Evolutionary conservation across 2,329 filamentous ascomycete species (phyloP), one percentile per base, ranked within the genome.

Genomic region (Sordariomycetes sp.): DNA sequence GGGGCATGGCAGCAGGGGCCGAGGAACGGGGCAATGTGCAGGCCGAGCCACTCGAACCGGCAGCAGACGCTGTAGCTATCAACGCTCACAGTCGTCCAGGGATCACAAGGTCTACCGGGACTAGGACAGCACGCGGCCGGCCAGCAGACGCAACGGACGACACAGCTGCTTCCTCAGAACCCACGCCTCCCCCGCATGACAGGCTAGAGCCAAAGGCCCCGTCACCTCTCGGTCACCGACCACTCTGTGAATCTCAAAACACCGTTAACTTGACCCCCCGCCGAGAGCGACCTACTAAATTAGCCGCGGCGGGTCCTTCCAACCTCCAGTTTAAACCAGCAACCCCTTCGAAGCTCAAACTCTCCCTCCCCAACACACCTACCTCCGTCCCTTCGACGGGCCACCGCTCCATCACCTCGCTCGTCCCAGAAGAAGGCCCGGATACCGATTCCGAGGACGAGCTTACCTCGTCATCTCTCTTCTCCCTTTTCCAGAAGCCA

Each of bases 341-440:
- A 52, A 57, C 24, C 24, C 18, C 55, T 16, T 52, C 6, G 62
- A 65, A 54, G 62, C 63, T 4, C 62, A 66, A 22, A 62, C 63
- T 8, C 46, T 10, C 2, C 20, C n/a, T 50, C 46, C 20, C 46
- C 7, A 20, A 20, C 37, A 55, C 53, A 14, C 24, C 35, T 7
- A 37, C 12, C n/a, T 22, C 32, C 46, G 37, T 32, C 34, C 53
- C 11, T 35, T 57, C 22, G 34, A 58, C n/a, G 54, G 52, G 52
- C 20, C 50, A 52, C 57, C 58, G 48, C 12, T 55, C 46, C n/a
- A 40, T 56, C 28, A 59, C 22, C 40, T 57, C 35, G 37, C 54
- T 61, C 55, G 18, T 61, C 52, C 28, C 58, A 24, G 14, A 50
- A 22, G n/a, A n/a, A 12, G 34, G 12, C n/a, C n/a, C 32, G 32